phyloP scores from a whole-genome alignment of 1,139 yeast species.

The Blastobotrys capitulatus region DNA sequence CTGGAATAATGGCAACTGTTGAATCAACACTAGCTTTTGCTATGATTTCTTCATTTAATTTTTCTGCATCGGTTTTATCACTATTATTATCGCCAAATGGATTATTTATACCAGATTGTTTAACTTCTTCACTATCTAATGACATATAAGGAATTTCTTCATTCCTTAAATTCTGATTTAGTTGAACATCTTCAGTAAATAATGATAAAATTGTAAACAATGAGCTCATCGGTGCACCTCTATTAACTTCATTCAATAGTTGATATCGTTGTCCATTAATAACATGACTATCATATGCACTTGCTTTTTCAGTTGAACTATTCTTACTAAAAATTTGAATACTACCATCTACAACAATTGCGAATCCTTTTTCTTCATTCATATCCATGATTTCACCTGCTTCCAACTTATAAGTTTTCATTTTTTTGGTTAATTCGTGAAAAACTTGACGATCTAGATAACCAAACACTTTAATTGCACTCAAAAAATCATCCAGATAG shows the following conservation, averaged over 20 bases:
- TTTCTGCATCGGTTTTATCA: slow-evolving; percentile 19
- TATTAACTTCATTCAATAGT: slow-evolving; percentile 73
- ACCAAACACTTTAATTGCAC: slow-evolving; percentile 92
- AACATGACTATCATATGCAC: slow-evolving; percentile 16
- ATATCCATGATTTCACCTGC: slow-evolving; percentile 70
- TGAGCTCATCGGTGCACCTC: slow-evolving; percentile 81
- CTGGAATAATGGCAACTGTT: slow-evolving; percentile 89
- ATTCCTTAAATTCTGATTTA: slow-evolving; percentile 16
- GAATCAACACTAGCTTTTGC: slow-evolving; percentile 63
- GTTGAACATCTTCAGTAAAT: slow-evolving; percentile 42
- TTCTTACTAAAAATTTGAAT: slow-evolving; percentile 71
- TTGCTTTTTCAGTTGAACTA: slow-evolving; percentile 15
- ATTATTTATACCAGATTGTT: not conserved
- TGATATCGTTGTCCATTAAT: slow-evolving; percentile 59
- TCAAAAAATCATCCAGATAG: slow-evolving; percentile 80
- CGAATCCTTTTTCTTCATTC: slow-evolving; percentile 75
- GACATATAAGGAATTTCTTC: slow-evolving; percentile 15
- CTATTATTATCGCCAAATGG: not conserved
- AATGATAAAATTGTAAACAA: slow-evolving; percentile 73
- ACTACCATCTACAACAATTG: slow-evolving; percentile 91
- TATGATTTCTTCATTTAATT: slow-evolving; percentile 43
- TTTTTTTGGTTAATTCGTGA: slow-evolving; percentile 84
- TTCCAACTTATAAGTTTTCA: slow-evolving; percentile 82
- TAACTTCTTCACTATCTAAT: slow-evolving; percentile 10
- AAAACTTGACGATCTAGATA: slow-evolving; percentile 86